phyloP scores from a whole-genome alignment of 2,329 filamentous ascomycete genomes.

The Endothia cerciana region DNA sequence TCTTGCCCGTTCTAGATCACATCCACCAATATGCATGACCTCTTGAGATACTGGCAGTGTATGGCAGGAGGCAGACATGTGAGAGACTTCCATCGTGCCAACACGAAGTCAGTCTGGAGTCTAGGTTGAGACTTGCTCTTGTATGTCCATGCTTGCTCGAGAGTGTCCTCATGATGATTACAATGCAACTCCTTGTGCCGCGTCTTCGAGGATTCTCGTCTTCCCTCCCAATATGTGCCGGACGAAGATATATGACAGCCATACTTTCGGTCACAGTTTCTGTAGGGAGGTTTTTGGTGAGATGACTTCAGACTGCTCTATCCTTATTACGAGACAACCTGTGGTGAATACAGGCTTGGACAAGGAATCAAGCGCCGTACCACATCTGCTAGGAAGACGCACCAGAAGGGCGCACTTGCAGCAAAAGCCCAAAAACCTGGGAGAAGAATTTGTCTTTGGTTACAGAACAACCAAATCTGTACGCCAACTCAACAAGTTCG shows the following conservation, averaged over 20 bases:
- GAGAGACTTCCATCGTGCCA: too few species aligned
- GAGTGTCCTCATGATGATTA: not conserved
- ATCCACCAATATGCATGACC: not conserved
- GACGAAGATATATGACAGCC: not conserved
- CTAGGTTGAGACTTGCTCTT: not conserved
- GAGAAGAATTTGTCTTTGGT: not conserved
- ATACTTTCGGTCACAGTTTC: not conserved
- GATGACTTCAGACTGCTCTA: not conserved
- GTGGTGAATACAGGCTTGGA: not conserved
- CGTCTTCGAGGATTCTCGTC: not conserved
- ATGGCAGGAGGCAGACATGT: too few species aligned
- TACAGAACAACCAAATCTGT: not conserved
- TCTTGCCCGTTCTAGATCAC: not conserved
- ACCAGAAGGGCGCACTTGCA: not conserved
- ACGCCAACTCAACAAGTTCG: too few species aligned
- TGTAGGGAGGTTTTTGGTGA: not conserved
- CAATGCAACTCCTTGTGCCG: not conserved
- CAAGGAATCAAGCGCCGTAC: not conserved
- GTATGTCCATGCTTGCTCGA: not conserved
- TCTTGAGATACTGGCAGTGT: too few species aligned
- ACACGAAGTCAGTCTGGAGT: not conserved
- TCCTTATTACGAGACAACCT: not conserved
- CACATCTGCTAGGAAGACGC: not conserved
- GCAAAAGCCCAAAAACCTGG: not conserved
- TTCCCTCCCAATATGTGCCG: not conserved